Percentiles rank a stretch among this genome's conserved stretches.
Conservation (phyloP, 2,329 filamentous ascomycete genomes). For the Orbilia javanica region DNA sequence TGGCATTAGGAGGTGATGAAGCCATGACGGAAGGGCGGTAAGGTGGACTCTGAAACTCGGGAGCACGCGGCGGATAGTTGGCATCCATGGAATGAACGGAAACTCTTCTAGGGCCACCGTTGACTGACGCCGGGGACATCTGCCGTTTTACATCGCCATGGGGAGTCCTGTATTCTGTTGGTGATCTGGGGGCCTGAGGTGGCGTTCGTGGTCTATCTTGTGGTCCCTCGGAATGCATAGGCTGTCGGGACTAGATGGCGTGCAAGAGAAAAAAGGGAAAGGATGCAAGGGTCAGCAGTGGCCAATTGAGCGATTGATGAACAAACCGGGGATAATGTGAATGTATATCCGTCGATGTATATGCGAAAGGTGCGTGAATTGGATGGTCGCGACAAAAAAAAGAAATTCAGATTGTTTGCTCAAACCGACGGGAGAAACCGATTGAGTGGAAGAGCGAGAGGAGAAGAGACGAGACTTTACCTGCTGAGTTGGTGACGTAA, state of each 20-base stretch:
- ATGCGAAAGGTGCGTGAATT: neutral
- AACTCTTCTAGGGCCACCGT: constrained; percentile 50
- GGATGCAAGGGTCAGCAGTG: constrained; percentile 21
- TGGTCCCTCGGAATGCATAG: constrained; percentile 53
- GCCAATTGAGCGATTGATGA: neutral
- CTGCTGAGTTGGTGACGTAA: constrained; percentile 52
- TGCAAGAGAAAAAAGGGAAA: neutral
- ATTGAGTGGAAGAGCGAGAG: too few relatives aligned
- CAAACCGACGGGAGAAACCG: neutral
- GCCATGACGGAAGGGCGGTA: constrained; percentile 48
- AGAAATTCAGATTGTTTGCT: neutral
- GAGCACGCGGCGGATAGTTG: constrained; percentile 45
- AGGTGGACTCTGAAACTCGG: constrained; percentile 51
- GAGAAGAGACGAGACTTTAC: constrained; percentile 24
- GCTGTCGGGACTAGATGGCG: constrained; percentile 35
- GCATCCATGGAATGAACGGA: constrained; percentile 50
- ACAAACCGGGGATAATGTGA: constrained; percentile 14
- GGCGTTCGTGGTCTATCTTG: constrained; percentile 55
- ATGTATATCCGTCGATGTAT: constrained; percentile 12
- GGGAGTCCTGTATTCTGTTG: constrained; percentile 48
- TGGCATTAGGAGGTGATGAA: constrained; percentile 37
- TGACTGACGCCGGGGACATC: constrained; percentile 50
- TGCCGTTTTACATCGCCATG: constrained; percentile 48
- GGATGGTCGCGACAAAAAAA: constrained; percentile 14
- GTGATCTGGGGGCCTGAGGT: constrained; percentile 53